A percentile compares a stretch with the other conserved stretches of the same genome.
Conservation (phyloP, 495 filamentous ascomycete genomes). For the Hypomontagnella monticulosa region DNA sequence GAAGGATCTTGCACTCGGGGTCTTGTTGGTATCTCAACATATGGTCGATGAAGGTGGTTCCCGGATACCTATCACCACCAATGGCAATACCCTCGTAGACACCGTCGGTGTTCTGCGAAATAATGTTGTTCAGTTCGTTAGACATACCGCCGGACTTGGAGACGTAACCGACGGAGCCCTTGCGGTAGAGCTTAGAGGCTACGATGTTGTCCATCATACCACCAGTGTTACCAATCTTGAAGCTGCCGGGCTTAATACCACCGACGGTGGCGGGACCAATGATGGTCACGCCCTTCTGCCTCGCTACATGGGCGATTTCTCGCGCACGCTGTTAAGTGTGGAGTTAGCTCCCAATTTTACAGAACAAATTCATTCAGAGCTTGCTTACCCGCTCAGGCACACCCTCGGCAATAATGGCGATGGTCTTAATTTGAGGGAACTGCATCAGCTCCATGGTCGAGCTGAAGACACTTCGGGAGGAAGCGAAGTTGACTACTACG, state of each 20-base stretch:
- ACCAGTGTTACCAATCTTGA: constrained; percentile 99
- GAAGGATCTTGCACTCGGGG: constrained; percentile 94
- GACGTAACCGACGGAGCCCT: constrained; percentile 97
- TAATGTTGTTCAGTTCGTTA: constrained; percentile 99
- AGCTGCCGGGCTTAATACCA: constrained; percentile 98
- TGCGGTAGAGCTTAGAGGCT: constrained; percentile 99
- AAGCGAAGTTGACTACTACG: constrained; percentile 98
- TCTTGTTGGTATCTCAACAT: constrained; percentile 93
- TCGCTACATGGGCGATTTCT: constrained; percentile 93
- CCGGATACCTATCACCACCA: constrained; percentile 97
- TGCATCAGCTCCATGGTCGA: constrained; percentile 99
- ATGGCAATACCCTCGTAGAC: constrained; percentile 99
- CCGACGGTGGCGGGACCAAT: constrained; percentile 98
- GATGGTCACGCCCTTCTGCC: constrained; percentile 99
- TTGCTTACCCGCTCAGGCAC: constrained; percentile 91
- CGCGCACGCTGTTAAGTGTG: constrained; percentile 75
- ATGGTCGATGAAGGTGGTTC: constrained; percentile 99
- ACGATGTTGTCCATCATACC: constrained; percentile 99
- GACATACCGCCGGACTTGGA: constrained; percentile 99
- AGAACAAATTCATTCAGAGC: neutral
- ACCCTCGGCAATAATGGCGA: constrained; percentile 99
- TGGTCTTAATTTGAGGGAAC: constrained; percentile 94
- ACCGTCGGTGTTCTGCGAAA: constrained; percentile 93
- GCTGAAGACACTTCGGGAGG: constrained; percentile 96
- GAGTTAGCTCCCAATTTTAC: constrained; percentile 36